A percentile compares a stretch with the other conserved stretches of the same genome.
Conservation (phyloP, 169 alveolate genomes). For the Plasmodium sp. region DNA sequence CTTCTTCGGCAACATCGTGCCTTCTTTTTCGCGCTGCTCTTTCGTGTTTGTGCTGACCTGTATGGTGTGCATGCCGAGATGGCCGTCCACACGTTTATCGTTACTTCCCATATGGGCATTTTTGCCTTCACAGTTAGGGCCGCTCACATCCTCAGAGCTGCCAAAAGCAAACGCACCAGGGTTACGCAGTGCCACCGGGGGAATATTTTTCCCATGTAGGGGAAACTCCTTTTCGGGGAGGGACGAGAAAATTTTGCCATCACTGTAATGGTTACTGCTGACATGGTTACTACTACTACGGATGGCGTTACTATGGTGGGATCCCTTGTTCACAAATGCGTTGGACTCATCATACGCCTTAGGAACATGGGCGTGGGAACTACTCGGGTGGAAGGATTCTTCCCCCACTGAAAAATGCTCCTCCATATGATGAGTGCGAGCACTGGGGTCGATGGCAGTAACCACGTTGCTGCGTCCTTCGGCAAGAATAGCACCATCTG, state of each 20-base stretch:
- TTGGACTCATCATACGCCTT: background rate
- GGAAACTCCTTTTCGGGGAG: background rate
- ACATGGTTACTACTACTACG: background rate
- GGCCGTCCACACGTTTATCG: background rate
- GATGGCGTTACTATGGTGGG: background rate
- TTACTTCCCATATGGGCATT: background rate
- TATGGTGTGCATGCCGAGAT: background rate
- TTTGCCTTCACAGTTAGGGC: background rate
- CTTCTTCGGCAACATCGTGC: background rate
- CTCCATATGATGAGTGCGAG: background rate
- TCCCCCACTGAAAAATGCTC: background rate
- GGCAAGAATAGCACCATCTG: background rate
- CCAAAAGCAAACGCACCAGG: background rate
- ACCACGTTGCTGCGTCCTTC: background rate
- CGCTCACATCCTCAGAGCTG: background rate
- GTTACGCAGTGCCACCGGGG: background rate
- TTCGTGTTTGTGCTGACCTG: slow-evolving; percentile 7
- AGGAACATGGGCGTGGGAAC: background rate
- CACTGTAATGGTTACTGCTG: background rate
- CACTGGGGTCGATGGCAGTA: background rate
- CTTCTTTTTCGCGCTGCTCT: background rate
- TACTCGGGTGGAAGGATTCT: background rate
- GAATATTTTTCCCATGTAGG: background rate
- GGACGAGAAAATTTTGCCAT: background rate
- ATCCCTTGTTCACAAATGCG: background rate